Conservation (phyloP, 108 stramenopile species). For the Nitzschia sp. region DNA sequence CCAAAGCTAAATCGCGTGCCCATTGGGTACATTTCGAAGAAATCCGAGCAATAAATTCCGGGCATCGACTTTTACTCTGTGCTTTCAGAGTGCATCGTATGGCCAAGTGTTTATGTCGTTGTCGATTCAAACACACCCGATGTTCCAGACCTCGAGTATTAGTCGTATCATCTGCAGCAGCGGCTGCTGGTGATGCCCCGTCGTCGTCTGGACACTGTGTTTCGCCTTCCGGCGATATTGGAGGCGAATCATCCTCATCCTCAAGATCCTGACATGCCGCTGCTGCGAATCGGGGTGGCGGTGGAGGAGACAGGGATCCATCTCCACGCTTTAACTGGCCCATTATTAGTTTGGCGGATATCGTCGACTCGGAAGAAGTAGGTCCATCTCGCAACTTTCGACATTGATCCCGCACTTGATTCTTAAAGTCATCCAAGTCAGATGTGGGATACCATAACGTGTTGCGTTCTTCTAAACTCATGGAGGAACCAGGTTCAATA, state of each 20-base stretch:
- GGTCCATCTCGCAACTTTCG: constrained; percentile 20
- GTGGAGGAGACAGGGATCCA: background rate
- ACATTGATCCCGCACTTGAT: constrained; percentile 22
- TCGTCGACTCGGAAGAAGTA: background rate
- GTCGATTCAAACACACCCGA: constrained; percentile 35
- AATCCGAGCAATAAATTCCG: constrained; percentile 37
- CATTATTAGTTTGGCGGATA: background rate
- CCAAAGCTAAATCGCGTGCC: constrained; percentile 29
- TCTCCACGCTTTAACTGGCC: background rate
- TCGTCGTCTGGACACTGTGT: background rate
- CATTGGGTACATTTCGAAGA: constrained; percentile 23
- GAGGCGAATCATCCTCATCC: background rate
- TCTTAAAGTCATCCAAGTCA: constrained; percentile 33
- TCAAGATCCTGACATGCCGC: too few species aligned
- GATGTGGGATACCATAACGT: constrained; percentile 33
- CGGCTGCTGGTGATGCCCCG: background rate
- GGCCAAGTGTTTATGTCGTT: constrained; percentile 37
- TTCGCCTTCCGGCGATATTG: background rate
- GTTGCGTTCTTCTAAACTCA: constrained; percentile 21
- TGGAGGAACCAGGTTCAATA: constrained; percentile 22
- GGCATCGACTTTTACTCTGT: constrained; percentile 21
- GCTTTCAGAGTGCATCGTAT: constrained; percentile 33
- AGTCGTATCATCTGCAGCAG: background rate
- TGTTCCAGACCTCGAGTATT: constrained; percentile 40
- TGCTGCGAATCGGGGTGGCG: too few species aligned